phyloP scores from a whole-genome alignment of 352 stramenopile genomes.

The Pythium phragmiticola region DNA sequence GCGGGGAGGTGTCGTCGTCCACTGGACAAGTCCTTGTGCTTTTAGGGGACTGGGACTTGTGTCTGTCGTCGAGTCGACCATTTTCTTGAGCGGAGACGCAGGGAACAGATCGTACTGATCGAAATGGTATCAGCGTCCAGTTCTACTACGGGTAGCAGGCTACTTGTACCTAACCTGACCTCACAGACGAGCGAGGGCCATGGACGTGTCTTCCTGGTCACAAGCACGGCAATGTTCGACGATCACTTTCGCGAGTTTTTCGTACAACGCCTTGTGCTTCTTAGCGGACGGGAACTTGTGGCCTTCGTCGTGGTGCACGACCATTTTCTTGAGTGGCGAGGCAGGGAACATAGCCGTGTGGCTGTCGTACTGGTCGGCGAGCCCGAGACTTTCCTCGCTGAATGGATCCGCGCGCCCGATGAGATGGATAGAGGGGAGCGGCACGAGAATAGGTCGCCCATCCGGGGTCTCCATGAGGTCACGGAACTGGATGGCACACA shows the following conservation, averaged over 20 bases:
- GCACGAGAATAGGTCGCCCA: slow-evolving; percentile 18
- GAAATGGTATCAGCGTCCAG: neutral
- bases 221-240: slow-evolving; percentile 2
- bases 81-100: slow-evolving; percentile 28
- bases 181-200: neutral
- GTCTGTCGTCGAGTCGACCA: slow-evolving; percentile 35
- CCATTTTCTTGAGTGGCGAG: slow-evolving; percentile 28
- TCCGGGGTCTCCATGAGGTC: slow-evolving; percentile 36
- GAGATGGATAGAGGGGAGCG: slow-evolving; percentile 46
- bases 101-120: slow-evolving; percentile 14
- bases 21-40: slow-evolving; percentile 8
- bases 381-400: slow-evolving; percentile 21
- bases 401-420: slow-evolving; percentile 36
- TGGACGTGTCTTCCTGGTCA: neutral
- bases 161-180: neutral
- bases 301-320: slow-evolving; percentile 39
- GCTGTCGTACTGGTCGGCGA: slow-evolving; percentile 12
- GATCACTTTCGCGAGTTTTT: slow-evolving; percentile 28
- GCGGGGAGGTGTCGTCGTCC: too few species aligned
- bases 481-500: slow-evolving; percentile 34
- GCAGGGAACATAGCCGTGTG: slow-evolving; percentile 7
- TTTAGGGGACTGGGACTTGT: slow-evolving; percentile 33
- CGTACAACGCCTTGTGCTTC: neutral
- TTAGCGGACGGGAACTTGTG: slow-evolving; percentile 16
- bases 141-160: too few species aligned